A percentile compares a stretch with the other conserved stretches of the same genome.
phyloP scores from a whole-genome alignment of 2,329 filamentous ascomycete genomes.

The Talaromyces sp. region DNA sequence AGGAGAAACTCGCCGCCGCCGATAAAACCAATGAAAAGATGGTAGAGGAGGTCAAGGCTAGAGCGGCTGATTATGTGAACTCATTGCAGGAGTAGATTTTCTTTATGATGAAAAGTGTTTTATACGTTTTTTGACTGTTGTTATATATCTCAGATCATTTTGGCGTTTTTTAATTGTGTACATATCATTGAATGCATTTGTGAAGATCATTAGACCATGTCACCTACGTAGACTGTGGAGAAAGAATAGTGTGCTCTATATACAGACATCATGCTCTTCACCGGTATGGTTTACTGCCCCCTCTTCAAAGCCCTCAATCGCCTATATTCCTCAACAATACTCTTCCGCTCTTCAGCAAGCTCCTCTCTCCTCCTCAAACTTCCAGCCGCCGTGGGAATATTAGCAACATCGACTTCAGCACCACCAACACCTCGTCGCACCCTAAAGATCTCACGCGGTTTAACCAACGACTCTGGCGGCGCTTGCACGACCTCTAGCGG shows the following conservation, averaged over 20 bases:
- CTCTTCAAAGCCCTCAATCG: constrained; percentile 62
- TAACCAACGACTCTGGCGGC: constrained; percentile 68
- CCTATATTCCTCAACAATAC: constrained; percentile 71
- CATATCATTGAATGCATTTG: constrained; percentile 3
- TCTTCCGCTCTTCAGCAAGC: constrained; percentile 63
- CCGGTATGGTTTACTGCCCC: neutral
- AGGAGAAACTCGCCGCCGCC: constrained; percentile 56
- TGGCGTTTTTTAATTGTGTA: neutral
- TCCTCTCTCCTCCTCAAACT: constrained; percentile 71
- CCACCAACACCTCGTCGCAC: constrained; percentile 62
- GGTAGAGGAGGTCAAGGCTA: constrained; percentile 65
- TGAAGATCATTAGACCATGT: neutral
- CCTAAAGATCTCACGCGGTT: constrained; percentile 62
- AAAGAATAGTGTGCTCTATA: too few species aligned
- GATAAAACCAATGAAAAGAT: constrained; percentile 64
- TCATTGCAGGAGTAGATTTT: constrained; percentile 32
- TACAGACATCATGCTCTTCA: too few species aligned
- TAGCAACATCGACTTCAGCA: constrained; percentile 63
- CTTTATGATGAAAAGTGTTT: constrained; percentile 12
- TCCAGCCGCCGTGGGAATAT: constrained; percentile 66
- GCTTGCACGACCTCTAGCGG: constrained; percentile 61
- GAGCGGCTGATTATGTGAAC: constrained; percentile 68
- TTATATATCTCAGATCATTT: neutral
- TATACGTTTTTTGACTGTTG: neutral
- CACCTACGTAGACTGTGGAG: neutral